phyloP scores from a whole-genome alignment of 2,329 filamentous ascomycete species.

The Exophiala dermatitidis region DNA sequence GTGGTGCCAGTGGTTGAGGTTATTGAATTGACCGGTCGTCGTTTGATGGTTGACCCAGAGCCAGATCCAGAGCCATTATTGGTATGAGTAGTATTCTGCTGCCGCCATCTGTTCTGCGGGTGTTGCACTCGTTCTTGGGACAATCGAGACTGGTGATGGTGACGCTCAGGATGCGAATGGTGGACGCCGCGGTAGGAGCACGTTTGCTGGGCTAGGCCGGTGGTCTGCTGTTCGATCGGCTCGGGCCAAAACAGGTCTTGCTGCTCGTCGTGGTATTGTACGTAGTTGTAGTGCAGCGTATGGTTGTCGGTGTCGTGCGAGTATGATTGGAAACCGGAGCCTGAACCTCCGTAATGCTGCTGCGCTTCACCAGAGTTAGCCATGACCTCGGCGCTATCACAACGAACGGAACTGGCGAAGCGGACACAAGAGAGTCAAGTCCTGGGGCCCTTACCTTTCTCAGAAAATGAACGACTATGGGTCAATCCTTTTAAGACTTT shows the following conservation, averaged over 20 bases:
- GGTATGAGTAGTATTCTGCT: too few relatives aligned
- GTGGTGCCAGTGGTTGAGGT: neutral
- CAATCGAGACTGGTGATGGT: neutral
- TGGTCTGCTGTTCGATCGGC: constrained; percentile 5
- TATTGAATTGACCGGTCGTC: constrained; percentile 13
- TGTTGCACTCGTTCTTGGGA: too few relatives aligned
- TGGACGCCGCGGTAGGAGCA: too few relatives aligned
- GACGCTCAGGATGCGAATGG: neutral
- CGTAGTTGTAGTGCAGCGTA: neutral
- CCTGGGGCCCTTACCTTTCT: constrained; percentile 5
- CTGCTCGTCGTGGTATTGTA: constrained; percentile 11
- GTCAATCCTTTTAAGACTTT: constrained; percentile 12
- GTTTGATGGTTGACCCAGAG: constrained; percentile 10
- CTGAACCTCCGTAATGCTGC: neutral
- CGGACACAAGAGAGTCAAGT: neutral
- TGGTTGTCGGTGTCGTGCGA: neutral
- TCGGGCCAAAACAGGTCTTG: constrained; percentile 13
- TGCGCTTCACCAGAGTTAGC: constrained; percentile 16
- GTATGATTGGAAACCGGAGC: neutral
- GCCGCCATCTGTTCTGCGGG: too few relatives aligned
- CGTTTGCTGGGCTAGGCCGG: too few relatives aligned
- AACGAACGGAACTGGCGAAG: neutral
- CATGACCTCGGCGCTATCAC: constrained; percentile 7
- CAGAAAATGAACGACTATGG: constrained; percentile 13
- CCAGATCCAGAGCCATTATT: neutral